A percentile compares a stretch with the other conserved stretches of the same genome.
Evolutionary conservation across 768 basidiomycete genomes (phyloP).

Genomic region (Russula brevipes): DNA sequence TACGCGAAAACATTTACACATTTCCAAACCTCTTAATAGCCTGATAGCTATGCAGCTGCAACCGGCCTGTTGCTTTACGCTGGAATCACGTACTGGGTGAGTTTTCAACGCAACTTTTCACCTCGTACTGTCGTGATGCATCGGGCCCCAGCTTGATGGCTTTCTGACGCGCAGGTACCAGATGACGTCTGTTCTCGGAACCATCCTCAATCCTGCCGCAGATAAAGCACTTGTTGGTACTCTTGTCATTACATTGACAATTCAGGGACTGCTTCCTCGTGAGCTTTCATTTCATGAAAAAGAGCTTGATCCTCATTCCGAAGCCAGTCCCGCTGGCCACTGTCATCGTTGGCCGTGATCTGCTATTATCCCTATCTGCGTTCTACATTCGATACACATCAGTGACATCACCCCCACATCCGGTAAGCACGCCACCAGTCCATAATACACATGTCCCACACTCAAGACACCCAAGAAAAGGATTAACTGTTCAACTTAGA

Average conservation of each 20-base stretch:
- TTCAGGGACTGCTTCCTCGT: constrained; percentile 83
- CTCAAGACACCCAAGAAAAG: constrained; percentile 50
- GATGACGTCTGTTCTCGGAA: constrained; percentile 88
- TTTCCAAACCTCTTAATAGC: constrained; percentile 87
- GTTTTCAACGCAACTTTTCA: neutral
- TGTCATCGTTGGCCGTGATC: constrained; percentile 86
- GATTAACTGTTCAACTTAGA: constrained; percentile 38
- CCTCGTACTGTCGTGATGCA: neutral
- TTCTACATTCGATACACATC: constrained; percentile 91
- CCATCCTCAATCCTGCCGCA: constrained; percentile 93
- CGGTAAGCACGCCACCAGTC: constrained; percentile 50
- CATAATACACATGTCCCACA: constrained; percentile 3
- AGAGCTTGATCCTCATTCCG: neutral
- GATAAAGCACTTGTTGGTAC: constrained; percentile 97
- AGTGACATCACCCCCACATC: constrained; percentile 80
- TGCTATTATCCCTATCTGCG: constrained; percentile 77
- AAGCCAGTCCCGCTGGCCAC: constrained; percentile 75
- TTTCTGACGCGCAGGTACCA: constrained; percentile 82
- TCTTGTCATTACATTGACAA: constrained; percentile 76
- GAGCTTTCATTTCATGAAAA: constrained; percentile 26
- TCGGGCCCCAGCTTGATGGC: constrained; percentile 71
- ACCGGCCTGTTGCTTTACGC: constrained; percentile 84
- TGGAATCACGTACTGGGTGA: constrained; percentile 85
- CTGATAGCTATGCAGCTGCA: constrained; percentile 72
- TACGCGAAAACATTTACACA: constrained; percentile 89